These are phyloP conservation scores for Trypanosoma theileri DNA, from an alignment of 208 protist species.

Conservation along the genomic window DNA sequence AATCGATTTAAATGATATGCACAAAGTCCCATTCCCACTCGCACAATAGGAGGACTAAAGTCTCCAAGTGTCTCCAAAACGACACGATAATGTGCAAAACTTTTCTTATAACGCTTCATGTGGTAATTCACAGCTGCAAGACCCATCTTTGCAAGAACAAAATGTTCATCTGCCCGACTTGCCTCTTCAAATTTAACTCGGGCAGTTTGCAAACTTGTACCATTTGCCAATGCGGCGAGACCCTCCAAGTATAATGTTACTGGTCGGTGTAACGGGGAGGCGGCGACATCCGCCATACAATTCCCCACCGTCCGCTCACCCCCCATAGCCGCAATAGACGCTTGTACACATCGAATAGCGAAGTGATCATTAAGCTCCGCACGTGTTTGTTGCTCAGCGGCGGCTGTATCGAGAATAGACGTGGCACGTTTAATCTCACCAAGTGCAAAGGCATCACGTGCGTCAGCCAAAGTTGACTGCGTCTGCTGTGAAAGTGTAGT, in stretches of 20 bases:
- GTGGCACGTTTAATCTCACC: constrained; percentile 53
- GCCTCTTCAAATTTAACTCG: constrained; percentile 67
- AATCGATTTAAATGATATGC: constrained; percentile 56
- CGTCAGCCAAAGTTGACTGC: constrained; percentile 36
- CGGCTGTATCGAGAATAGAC: constrained; percentile 44
- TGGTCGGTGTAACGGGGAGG: constrained; percentile 27
- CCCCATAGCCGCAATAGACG: constrained; percentile 76
- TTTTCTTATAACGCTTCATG: constrained; percentile 60
- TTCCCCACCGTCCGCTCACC: constrained; percentile 39
- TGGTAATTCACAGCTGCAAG: constrained; percentile 73
- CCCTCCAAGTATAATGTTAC: constrained; percentile 73
- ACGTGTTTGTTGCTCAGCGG: constrained; percentile 19
- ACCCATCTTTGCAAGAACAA: constrained; percentile 65
- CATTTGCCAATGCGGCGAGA: constrained; percentile 62
- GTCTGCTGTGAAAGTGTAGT: constrained; percentile 19
- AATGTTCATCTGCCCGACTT: constrained; percentile 43
- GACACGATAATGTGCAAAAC: constrained; percentile 71
- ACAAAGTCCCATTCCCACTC: constrained; percentile 85
- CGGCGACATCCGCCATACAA: constrained; percentile 28
- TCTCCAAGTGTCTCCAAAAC: constrained; percentile 68
- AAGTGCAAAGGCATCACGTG: constrained; percentile 50
- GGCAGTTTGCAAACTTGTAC: constrained; percentile 48
- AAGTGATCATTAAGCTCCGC: constrained; percentile 53
- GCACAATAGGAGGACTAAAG: constrained; percentile 61
- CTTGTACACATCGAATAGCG: constrained; percentile 62